Base-by-base conservation (phyloP, 352 stramenopile species). In the Phytophthora palmivora region DNA sequence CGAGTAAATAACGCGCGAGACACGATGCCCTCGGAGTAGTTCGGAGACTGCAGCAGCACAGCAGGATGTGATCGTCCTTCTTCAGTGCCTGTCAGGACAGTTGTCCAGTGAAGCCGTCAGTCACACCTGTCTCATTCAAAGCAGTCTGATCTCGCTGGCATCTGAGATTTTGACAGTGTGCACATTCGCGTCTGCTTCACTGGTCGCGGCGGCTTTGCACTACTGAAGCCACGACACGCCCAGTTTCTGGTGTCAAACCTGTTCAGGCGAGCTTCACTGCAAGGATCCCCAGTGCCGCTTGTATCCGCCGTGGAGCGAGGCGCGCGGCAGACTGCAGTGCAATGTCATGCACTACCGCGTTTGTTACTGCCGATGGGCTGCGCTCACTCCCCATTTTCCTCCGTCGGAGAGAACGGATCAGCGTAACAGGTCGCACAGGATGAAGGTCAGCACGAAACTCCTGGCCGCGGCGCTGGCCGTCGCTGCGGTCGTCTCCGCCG, bases 391-490 rank as follows among this genome's bases (percentile, higher is more conserved):
- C 33, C 57, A 47, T 53, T 58, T 54, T 58, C 47, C 57, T 65
- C 46, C 39, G 30, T 44, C 28, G 55, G 36, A 65, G 57, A 41
- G 57, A 65, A 30, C 19, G 9, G 38, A 49, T 42, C 43, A 62
- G 33, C 14, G 47, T 46, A 14, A 43, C 37, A 63, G 34, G 34
- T 34, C n/a, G n/a, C 12, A 11, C n/a, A 52, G 36, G 21, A 65
- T 66, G 58, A 66, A 66, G 34, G 26, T 59, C 28, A 59, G 48
- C 47, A 62, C 42, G 38, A 56, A 34, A 26, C 45, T 68, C n/a
- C n/a, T n/a, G n/a, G n/a, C n/a, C n/a, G n/a, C n/a, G n/a, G n/a
- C n/a, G n/a, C n/a, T n/a, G n/a, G n/a, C n/a, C n/a, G n/a, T n/a
- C n/a, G n/a, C n/a, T n/a, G n/a, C n/a, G n/a, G n/a, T n/a, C n/a